A percentile compares a stretch with the other conserved stretches of the same genome.
Evolutionary conservation across 2,329 filamentous ascomycete species (phyloP).

Genomic region (Fusarium redolens): DNA sequence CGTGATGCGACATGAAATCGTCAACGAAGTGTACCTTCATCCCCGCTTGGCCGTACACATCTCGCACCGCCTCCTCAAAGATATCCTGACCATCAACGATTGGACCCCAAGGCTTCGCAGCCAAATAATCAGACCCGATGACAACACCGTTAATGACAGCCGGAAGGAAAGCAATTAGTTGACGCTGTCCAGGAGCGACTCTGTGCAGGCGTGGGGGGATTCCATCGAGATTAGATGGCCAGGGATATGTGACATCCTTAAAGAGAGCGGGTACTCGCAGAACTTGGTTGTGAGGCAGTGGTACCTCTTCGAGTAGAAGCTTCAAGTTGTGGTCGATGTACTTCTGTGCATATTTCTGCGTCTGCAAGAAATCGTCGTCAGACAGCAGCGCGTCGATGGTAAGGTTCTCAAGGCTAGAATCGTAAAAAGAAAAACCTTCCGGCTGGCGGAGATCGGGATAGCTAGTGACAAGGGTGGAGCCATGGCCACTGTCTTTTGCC

Average conservation of each 20-base stretch:
- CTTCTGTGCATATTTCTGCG: constrained; percentile 1
- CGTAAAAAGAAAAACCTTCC: not conserved
- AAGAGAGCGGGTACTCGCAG: constrained; percentile 39
- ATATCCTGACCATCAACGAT: constrained; percentile 37
- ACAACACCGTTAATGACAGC: constrained; percentile 41
- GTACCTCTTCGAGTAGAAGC: constrained; percentile 38
- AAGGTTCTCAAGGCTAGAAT: not conserved
- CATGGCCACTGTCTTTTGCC: constrained; percentile 40
- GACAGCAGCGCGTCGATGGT: constrained; percentile 23
- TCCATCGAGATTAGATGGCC: not conserved
- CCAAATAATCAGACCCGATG: constrained; percentile 32
- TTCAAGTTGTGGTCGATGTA: constrained; percentile 36
- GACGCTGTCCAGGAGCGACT: not conserved
- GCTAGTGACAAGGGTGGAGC: constrained; percentile 15
- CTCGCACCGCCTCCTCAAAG: constrained; percentile 29
- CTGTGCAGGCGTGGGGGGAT: not conserved
- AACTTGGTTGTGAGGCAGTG: constrained; percentile 35
- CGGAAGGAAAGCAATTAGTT: constrained; percentile 31
- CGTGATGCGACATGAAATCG: constrained; percentile 42
- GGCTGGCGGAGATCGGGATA: constrained; percentile 4
- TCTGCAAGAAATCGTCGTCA: constrained; percentile 14
- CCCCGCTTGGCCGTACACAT: constrained; percentile 26
- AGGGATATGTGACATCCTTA: not conserved
- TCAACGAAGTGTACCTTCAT: constrained; percentile 39
- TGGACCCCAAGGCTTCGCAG: constrained; percentile 41